These are phyloP conservation scores for Vitis amurensis DNA, from an alignment of 164 flowering plant genomes.

Conservation along the genomic window DNA sequence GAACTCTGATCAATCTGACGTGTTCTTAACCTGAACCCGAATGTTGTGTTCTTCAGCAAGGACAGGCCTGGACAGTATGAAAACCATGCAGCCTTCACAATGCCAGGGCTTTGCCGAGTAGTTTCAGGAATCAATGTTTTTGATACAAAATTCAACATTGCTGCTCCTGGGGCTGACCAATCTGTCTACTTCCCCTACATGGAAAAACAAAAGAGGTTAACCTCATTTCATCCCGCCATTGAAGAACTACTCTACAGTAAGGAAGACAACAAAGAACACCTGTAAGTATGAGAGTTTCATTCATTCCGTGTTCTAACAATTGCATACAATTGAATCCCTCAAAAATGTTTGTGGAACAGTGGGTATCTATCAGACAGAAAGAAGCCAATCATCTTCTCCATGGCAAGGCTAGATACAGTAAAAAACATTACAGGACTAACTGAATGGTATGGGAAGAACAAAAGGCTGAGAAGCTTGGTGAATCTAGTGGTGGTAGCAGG, in stretches of 20 bases:
- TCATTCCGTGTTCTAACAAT: background rate
- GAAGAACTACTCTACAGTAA: slow-evolving; percentile 76
- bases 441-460: slow-evolving; percentile 92
- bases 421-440: slow-evolving; percentile 83
- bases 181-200: slow-evolving; percentile 86
- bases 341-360: slow-evolving; percentile 37
- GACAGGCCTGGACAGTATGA: slow-evolving; percentile 94
- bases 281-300: slow-evolving; percentile 43
- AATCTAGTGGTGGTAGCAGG: slow-evolving; percentile 90
- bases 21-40: background rate
- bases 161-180: slow-evolving; percentile 94
- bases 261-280: slow-evolving; percentile 72
- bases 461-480: slow-evolving; percentile 60
- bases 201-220: slow-evolving; percentile 54
- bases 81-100: slow-evolving; percentile 76
- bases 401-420: slow-evolving; percentile 96
- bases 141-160: slow-evolving; percentile 95
- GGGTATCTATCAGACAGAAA: slow-evolving; percentile 76
- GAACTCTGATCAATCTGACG: background rate
- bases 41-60: slow-evolving; percentile 45
- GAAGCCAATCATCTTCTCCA: slow-evolving; percentile 93
- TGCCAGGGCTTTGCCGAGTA: slow-evolving; percentile 86
- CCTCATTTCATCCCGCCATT: slow-evolving; percentile 71
- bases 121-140: slow-evolving; percentile 90
- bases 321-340: background rate